Conservation (phyloP, 371 early-diverging fungal species). For the Rhizomucor miehei region DNA sequence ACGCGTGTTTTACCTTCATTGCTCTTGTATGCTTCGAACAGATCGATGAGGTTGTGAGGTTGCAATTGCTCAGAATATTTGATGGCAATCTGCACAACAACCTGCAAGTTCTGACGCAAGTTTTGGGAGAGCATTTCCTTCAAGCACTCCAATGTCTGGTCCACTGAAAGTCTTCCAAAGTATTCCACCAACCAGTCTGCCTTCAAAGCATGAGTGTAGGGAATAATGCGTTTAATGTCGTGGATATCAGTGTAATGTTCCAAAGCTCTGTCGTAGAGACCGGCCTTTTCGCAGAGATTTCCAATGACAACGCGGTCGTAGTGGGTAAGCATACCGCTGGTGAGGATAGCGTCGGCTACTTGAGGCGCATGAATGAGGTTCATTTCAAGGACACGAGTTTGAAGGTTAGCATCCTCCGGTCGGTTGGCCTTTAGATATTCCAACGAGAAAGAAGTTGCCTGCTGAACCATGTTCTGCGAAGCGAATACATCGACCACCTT, state of each 20-base stretch:
- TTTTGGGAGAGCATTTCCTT: constrained; percentile 87
- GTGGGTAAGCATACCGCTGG: constrained; percentile 92
- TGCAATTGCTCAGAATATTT: constrained; percentile 95
- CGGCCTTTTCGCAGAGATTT: constrained; percentile 94
- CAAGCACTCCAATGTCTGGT: constrained; percentile 90
- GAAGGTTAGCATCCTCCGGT: constrained; percentile 89
- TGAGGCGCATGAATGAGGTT: constrained; percentile 96
- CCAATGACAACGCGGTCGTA: constrained; percentile 93
- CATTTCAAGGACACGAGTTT: constrained; percentile 97
- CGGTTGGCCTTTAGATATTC: constrained; percentile 92
- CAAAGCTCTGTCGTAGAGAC: constrained; percentile 93
- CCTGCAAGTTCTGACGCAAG: constrained; percentile 91
- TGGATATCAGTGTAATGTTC: constrained; percentile 95
- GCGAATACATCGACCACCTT: constrained; percentile 84
- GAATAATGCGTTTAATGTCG: constrained; percentile 94
- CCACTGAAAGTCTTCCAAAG: constrained; percentile 93
- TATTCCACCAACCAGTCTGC: constrained; percentile 90
- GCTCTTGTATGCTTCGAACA: constrained; percentile 90
- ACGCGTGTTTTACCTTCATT: constrained; percentile 76
- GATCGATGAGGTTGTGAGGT: constrained; percentile 81
- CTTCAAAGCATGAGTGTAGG: constrained; percentile 81
- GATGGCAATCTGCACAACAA: constrained; percentile 92
- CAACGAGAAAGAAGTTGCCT: constrained; percentile 93
- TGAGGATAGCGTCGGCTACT: constrained; percentile 97
- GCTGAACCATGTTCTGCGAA: constrained; percentile 90